A percentile compares a stretch with the other conserved stretches of the same genome.
Conservation (phyloP, 2,329 filamentous ascomycete genomes). For the Zymoseptoria crescenta region DNA sequence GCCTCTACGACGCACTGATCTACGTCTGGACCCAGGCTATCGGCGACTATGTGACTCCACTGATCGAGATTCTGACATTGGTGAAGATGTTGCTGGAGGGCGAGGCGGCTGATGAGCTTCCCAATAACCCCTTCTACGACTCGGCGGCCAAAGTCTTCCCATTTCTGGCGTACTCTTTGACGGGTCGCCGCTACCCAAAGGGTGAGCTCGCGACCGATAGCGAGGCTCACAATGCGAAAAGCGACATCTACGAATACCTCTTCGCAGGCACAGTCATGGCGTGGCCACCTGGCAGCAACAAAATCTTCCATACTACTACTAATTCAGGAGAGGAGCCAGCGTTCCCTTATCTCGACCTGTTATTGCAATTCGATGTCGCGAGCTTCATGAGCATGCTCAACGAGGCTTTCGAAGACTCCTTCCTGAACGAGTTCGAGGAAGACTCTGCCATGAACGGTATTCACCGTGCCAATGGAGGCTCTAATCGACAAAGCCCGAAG, state of each 20-base stretch:
- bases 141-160: constrained; percentile 89
- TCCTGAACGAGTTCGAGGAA: constrained; percentile 66
- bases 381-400: constrained; percentile 94
- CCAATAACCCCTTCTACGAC: constrained; percentile 43
- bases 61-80: constrained; percentile 72
- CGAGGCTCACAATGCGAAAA: constrained; percentile 69
- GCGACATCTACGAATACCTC: constrained; percentile 84
- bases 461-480: constrained; percentile 19
- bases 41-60: constrained; percentile 79
- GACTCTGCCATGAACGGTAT: constrained; percentile 30
- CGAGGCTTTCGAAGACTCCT: constrained; percentile 92
- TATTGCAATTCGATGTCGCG: constrained; percentile 80
- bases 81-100: constrained; percentile 46
- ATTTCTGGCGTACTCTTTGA: constrained; percentile 85
- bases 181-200: constrained; percentile 84
- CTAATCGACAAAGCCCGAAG: constrained; percentile 22
- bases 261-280: constrained; percentile 74
- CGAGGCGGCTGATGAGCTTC: constrained; percentile 49
- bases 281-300: constrained; percentile 62
- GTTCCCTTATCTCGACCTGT: constrained; percentile 75
- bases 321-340: constrained; percentile 57
- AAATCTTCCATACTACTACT: constrained; percentile 52
- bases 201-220: constrained; percentile 65
- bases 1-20: constrained; percentile 87
- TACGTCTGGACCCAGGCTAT: constrained; percentile 96